These are phyloP conservation scores for Neurospora pannonica DNA, from an alignment of 495 filamentous ascomycete species.

Conservation along the genomic window DNA sequence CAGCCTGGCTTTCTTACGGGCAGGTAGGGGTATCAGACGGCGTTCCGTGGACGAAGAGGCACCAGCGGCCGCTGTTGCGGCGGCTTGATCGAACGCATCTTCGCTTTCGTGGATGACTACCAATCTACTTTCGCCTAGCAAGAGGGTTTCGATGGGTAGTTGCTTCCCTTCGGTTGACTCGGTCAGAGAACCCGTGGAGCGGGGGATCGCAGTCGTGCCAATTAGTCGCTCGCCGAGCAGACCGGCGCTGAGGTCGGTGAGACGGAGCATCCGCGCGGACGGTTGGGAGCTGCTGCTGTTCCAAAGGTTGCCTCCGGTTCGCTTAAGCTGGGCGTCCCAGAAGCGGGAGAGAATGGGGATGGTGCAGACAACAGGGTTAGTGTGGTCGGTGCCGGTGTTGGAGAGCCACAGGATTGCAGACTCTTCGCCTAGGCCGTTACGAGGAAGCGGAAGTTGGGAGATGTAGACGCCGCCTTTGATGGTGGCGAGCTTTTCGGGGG, in stretches of 20 bases:
- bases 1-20: conserved; percentile 23
- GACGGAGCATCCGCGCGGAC: conserved; percentile 32
- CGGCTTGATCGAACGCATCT: conserved; percentile 1
- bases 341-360: conserved; percentile 58
- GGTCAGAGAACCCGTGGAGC: conserved; percentile 17
- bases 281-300: conserved; percentile 33
- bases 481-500: conserved; percentile 27
- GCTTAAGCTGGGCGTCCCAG: conserved; percentile 53
- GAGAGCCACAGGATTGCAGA: conserved; percentile 59
- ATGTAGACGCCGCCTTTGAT: conserved; percentile 59
- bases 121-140: conserved; percentile 56
- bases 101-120: conserved; percentile 45
- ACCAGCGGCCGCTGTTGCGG: background rate
- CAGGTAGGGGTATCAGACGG: conserved; percentile 14
- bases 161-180: conserved; percentile 17
- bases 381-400: conserved; percentile 30
- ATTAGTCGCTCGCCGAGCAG: conserved; percentile 59
- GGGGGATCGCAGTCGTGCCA: conserved; percentile 47
- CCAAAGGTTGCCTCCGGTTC: conserved; percentile 50
- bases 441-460: conserved; percentile 16
- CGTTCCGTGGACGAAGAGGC: conserved; percentile 24
- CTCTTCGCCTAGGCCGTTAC: conserved; percentile 40
- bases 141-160: conserved; percentile 46
- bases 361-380: conserved; percentile 38
- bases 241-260: conserved; percentile 41